Percentiles rank a stretch among this genome's conserved stretches.
Conservation (phyloP, 2,329 filamentous ascomycete species). For the Ophiosphaerella narmari region DNA sequence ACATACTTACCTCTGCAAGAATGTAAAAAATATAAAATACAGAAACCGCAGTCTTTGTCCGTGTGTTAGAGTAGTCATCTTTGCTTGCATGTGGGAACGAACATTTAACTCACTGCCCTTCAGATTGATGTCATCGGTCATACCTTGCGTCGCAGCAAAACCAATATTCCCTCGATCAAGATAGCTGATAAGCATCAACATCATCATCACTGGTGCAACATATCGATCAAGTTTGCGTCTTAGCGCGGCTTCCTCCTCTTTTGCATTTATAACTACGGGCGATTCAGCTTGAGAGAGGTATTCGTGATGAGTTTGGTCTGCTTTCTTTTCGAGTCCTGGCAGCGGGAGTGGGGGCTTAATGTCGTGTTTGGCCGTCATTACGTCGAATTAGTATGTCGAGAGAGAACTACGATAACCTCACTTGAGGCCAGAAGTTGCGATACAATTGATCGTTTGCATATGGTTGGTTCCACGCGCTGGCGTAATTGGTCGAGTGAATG, state of each 20-base stretch:
- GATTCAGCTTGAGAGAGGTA: conserved; percentile 27
- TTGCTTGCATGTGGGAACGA: conserved; percentile 1
- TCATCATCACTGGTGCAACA: conserved; percentile 44
- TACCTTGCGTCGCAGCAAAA: conserved; percentile 42
- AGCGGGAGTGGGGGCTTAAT: conserved; percentile 3
- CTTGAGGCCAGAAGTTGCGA: too few species aligned
- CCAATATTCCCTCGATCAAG: conserved; percentile 43
- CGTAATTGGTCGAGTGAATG: not conserved
- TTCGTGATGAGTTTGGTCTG: conserved; percentile 18
- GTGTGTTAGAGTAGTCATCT: not conserved
- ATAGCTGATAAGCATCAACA: conserved; percentile 42
- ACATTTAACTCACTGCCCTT: conserved; percentile 35
- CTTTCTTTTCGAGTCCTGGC: conserved; percentile 17
- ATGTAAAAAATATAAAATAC: conserved; percentile 46
- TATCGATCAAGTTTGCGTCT: conserved; percentile 39
- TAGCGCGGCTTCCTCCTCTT: conserved; percentile 33
- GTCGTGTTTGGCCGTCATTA: not conserved
- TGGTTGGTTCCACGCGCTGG: not conserved
- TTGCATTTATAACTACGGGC: conserved; percentile 12
- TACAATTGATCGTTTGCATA: not conserved
- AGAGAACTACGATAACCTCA: not conserved
- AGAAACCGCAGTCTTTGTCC: conserved; percentile 34
- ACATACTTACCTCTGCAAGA: conserved; percentile 32
- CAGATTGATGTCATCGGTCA: conserved; percentile 34
- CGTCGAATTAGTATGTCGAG: not conserved